These are phyloP conservation scores for Xylaria sp. DNA, from an alignment of 2,329 filamentous ascomycete genomes.

Conservation along the genomic window DNA sequence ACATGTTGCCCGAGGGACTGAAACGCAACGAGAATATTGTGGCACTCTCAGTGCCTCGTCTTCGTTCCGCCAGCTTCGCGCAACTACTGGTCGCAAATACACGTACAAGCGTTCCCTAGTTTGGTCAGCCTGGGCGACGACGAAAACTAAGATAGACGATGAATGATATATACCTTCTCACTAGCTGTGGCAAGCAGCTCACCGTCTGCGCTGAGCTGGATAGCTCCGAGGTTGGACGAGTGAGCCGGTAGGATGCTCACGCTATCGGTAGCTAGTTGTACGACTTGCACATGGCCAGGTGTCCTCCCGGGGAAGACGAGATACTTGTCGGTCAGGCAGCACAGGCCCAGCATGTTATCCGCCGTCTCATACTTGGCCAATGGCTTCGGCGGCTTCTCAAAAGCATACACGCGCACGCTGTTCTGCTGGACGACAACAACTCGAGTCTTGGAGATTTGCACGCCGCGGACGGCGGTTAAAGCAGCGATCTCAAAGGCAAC, in stretches of 20 bases:
- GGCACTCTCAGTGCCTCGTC: constrained; percentile 83
- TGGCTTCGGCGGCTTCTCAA: constrained; percentile 65
- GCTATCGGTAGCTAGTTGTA: constrained; percentile 70
- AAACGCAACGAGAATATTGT: constrained; percentile 84
- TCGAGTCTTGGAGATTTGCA: constrained; percentile 69
- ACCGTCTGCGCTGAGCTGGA: constrained; percentile 75
- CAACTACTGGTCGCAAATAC: constrained; percentile 78
- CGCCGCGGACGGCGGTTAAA: constrained; percentile 71
- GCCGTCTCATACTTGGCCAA: constrained; percentile 77
- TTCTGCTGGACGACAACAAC: constrained; percentile 79
- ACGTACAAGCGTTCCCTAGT: constrained; percentile 76
- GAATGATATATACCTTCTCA: constrained; percentile 52
- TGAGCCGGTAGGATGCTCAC: constrained; percentile 95
- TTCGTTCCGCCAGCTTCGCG: constrained; percentile 75
- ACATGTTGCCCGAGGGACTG: constrained; percentile 69
- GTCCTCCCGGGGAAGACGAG: constrained; percentile 86
- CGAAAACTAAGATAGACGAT: constrained; percentile 1
- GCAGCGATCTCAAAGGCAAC: constrained; percentile 72
- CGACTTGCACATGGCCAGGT: constrained; percentile 80
- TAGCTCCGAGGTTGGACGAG: constrained; percentile 67
- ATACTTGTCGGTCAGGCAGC: constrained; percentile 66
- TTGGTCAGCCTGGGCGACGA: constrained; percentile 20
- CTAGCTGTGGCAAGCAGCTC: constrained; percentile 83
- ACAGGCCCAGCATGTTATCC: constrained; percentile 76
- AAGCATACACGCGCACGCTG: constrained; percentile 74